Percentiles rank a stretch among this genome's conserved stretches.
Conservation (phyloP, 116 monocot genomes). For the Trichopus zeylanicus region DNA sequence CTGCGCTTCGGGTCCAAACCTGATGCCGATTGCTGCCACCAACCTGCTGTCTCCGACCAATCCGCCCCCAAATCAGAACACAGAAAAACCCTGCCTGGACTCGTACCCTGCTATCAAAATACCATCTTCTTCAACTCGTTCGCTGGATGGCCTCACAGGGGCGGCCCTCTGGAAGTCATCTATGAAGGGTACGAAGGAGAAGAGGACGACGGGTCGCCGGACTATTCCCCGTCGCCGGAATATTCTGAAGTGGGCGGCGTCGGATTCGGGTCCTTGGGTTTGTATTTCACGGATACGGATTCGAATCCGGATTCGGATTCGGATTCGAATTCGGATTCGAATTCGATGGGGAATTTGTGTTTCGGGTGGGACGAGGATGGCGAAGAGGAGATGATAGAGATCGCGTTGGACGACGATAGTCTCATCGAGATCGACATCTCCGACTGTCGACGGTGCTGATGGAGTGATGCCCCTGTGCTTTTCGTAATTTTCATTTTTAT, state of each 20-base stretch:
- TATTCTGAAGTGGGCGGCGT: neutral
- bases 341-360: neutral
- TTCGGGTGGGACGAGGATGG: slow-evolving; percentile 21
- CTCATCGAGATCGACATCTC: slow-evolving; percentile 49
- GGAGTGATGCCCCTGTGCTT: neutral
- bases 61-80: neutral
- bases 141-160: slow-evolving; percentile 9
- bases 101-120: slow-evolving; percentile 1
- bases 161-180: slow-evolving; percentile 39
- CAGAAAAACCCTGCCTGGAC: neutral
- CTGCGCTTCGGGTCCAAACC: slow-evolving; percentile 10
- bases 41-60: too few relatives aligned
- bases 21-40: neutral
- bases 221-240: neutral
- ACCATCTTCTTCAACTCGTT: neutral
- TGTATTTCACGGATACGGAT: slow-evolving; percentile 15
- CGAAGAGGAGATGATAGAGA: slow-evolving; percentile 48
- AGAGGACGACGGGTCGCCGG: slow-evolving; percentile 8
- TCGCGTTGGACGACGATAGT: slow-evolving; percentile 38
- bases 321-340: slow-evolving; percentile 1
- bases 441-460: neutral
- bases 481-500: neutral
- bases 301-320: slow-evolving; percentile 4
- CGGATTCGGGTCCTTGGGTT: neutral
- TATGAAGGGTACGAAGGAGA: slow-evolving; percentile 43